phyloP scores from a whole-genome alignment of 371 early-diverging fungal genomes.

The Entomophthora muscae region DNA sequence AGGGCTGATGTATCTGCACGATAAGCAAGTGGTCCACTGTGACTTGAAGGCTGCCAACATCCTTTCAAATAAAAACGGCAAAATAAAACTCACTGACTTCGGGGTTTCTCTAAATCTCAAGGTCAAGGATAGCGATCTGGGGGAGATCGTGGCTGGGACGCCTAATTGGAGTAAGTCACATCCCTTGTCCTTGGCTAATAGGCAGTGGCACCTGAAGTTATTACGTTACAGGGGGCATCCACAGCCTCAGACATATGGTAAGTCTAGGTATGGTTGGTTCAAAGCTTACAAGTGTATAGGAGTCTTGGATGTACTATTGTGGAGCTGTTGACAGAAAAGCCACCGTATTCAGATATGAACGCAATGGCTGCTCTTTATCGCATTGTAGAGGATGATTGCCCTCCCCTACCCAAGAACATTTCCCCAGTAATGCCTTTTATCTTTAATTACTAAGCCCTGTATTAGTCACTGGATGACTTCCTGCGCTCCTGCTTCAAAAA shows the following conservation, averaged over 20 bases:
- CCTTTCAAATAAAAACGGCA: slow-evolving; percentile 80
- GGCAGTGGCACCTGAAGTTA: slow-evolving; percentile 87
- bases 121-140: slow-evolving; percentile 24
- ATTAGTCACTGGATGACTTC: slow-evolving; percentile 47
- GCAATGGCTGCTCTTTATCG: slow-evolving; percentile 77
- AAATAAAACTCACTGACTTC: slow-evolving; percentile 91
- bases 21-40: slow-evolving; percentile 73
- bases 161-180: slow-evolving; percentile 77
- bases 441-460: background rate
- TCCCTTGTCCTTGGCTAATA: background rate
- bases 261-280: background rate
- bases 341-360: slow-evolving; percentile 63
- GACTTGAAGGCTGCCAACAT: slow-evolving; percentile 96
- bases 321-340: slow-evolving; percentile 71
- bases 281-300: slow-evolving; percentile 10
- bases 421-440: slow-evolving; percentile 8
- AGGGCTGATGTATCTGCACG: slow-evolving; percentile 82
- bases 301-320: slow-evolving; percentile 65
- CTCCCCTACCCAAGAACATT: slow-evolving; percentile 36
- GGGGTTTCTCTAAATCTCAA: slow-evolving; percentile 77
- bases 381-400: slow-evolving; percentile 74
- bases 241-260: slow-evolving; percentile 79
- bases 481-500: slow-evolving; percentile 64
- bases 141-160: slow-evolving; percentile 63
- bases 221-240: slow-evolving; percentile 60